These are phyloP conservation scores for Penicillium psychrosexuale DNA, from an alignment of 2,329 filamentous ascomycete genomes.

Conservation along the genomic window DNA sequence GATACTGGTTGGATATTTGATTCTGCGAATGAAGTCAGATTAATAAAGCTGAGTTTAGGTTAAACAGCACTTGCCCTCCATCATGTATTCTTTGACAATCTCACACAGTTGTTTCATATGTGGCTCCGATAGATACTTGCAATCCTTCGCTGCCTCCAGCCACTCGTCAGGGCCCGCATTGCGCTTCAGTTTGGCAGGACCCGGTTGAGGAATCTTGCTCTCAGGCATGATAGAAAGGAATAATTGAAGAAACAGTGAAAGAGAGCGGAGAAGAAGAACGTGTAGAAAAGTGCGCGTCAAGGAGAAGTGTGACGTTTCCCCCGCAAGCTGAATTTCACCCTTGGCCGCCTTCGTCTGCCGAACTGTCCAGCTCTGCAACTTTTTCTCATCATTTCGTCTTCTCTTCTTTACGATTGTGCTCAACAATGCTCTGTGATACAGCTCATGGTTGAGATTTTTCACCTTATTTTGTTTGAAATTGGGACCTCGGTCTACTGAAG, in stretches of 20 bases:
- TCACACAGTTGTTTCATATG: conserved; percentile 99
- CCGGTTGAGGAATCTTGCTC: conserved; percentile 76
- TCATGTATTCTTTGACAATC: conserved; percentile 96
- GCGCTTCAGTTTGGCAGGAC: conserved; percentile 77
- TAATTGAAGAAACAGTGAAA: conserved; percentile 13
- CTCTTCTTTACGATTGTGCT: background rate
- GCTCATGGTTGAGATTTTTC: background rate
- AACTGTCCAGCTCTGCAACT: background rate
- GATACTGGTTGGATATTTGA: conserved; percentile 98
- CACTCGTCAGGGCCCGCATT: conserved; percentile 91
- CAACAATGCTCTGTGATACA: background rate
- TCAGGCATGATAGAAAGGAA: conserved; percentile 35
- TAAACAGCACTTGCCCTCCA: conserved; percentile 68
- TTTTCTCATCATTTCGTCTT: background rate
- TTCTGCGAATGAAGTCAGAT: conserved; percentile 54
- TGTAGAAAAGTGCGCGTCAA: background rate
- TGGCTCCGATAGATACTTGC: conserved; percentile 90
- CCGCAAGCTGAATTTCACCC: conserved; percentile 8
- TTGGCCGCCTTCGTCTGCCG: conserved; percentile 5
- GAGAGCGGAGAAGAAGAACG: background rate
- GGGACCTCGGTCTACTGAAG: background rate
- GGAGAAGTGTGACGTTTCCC: conserved; percentile 11
- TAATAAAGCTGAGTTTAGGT: background rate
- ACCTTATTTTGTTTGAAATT: too few relatives aligned
- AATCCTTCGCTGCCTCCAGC: conserved; percentile 94